Evolutionary conservation across 371 early-diverging fungal species (phyloP), one percentile per base, ranked within the genome.

Genomic region (Mucor ambiguus): DNA sequence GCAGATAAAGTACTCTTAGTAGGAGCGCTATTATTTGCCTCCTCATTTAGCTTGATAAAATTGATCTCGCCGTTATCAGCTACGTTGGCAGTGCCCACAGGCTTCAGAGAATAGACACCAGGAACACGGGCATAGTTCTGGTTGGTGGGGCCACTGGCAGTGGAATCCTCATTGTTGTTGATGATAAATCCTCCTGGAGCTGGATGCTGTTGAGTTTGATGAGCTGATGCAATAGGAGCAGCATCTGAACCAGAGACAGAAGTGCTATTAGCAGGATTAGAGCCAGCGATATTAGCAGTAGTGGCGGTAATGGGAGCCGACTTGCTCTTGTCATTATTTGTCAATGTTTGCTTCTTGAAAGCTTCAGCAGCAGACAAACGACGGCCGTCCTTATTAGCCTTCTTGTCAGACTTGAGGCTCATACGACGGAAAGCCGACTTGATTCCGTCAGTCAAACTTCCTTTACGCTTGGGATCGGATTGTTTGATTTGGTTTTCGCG

Each of bases 291-390:
- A 14, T 10, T 44, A 8, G 22, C 52, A 26, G 35, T 35, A 7
- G 32, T 22, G 20, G 28, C 30, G 26, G 26, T 38, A 24, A 18
- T 18, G 29, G 28, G 28, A 4, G 28, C 28, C 4, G 52, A 52
- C 5, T 52, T 52, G 26, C 28, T 52, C 28, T 52, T 52, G 26
- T 5, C 32, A 4, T 30, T 32, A n/a, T 30, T 18, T 9, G 56
- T 33, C 9, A 56, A 20, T 8, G 61, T 28, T 33, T 55, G 56
- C 7, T 55, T 60, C 41, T 66, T 66, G 20, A 46, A 66, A 32
- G 60, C 46, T 16, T 66, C 67, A 1, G 67, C 67, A 33, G 52
- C 67, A 55, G 67, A 66, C n/a, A 66, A 4, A 6, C 61, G 60
- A 44, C 61, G 60, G 1, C 33, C 33, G 32, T 33, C 33, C 48